Base-by-base conservation (phyloP, 1,284 basidiomycete genomes). In the Amylostereum areolatum region DNA sequence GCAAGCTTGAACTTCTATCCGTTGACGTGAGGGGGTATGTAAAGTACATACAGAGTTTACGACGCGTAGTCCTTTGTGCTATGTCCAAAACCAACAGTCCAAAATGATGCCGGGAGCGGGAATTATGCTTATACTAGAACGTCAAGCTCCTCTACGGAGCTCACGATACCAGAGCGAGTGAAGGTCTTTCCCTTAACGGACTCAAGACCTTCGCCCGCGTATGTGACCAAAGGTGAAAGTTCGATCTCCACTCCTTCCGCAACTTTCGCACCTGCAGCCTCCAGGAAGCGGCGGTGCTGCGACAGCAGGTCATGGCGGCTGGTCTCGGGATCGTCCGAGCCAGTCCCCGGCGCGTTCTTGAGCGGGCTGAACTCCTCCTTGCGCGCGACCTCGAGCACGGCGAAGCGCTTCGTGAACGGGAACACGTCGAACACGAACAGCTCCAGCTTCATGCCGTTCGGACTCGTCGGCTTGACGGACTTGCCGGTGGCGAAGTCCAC, bases 381-480 rank as follows among this genome's bases (percentile, higher is more conserved):
- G 46, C 97, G 78, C 46, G 81, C 80, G 37, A 97, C 93, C 67
- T 98, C 95, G 65, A 98, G 73, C 31, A 98, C 91, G 36, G 87
- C 81, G 52, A 99, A 91, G 49, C 72, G 76, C 60, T 83, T 70
- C 42, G 92, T 91, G 72, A 85, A 94, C 5, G 97, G 96, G 77
- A 99, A 98, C 45, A 99, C 97, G 70, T 99, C 96, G 62, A 99
- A 99, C 46, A 99, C 89, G 70, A 99, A 99, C 69, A 97, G 77
- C 70, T 99, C 97, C 57, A 99, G 82, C 72, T 99, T 99, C 91
- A 99, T 97, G 51, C 97, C 97, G 67, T 99, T 99, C n/a, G 93
- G 91, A 62, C 84, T 83, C 50, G 69, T 69, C 4, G 96, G 95
- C 66, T 94, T 96, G 65, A 93, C 68, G 2, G 64, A 43, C 52